Evolutionary conservation across 1,139 yeast species (phyloP).

Genomic region (Taphrina wiesneri): DNA sequence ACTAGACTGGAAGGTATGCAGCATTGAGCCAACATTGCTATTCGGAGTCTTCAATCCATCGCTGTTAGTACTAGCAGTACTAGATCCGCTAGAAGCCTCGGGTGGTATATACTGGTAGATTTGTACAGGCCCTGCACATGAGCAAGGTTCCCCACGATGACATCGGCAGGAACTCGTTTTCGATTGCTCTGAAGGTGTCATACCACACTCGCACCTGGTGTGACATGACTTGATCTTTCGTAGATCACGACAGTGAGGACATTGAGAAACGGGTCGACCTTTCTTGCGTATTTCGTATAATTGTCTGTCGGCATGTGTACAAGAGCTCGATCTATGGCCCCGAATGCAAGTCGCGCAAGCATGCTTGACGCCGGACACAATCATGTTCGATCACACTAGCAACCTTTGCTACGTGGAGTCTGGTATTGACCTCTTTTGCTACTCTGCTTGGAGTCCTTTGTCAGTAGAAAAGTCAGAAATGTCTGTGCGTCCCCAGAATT

Average conservation of each 20-base stretch:
- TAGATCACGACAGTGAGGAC: constrained; percentile 38
- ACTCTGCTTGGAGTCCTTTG: no score
- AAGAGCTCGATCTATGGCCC: constrained; percentile 75
- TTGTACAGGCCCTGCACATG: constrained; percentile 30
- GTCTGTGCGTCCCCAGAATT: not conserved
- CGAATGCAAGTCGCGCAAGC: constrained; percentile 35
- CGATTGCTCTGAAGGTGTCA: constrained; percentile 24
- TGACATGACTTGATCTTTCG: constrained; percentile 47
- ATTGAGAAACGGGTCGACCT: constrained; percentile 65
- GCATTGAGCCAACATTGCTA: not conserved
- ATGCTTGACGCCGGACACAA: constrained; percentile 29
- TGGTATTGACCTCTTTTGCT: no score
- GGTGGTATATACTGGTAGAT: constrained; percentile 28
- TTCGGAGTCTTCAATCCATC: constrained; percentile 9
- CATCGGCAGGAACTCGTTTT: constrained; percentile 7
- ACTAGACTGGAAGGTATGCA: constrained; percentile 7
- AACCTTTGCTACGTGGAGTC: not conserved
- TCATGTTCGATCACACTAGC: no score
- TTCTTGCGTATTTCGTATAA: constrained; percentile 82
- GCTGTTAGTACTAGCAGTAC: constrained; percentile 5
- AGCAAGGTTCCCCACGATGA: constrained; percentile 27
- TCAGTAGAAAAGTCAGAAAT: not conserved
- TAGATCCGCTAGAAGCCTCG: not conserved
- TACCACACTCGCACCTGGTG: constrained; percentile 71
- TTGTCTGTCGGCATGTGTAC: constrained; percentile 78